A percentile compares a stretch with the other conserved stretches of the same genome.
Evolutionary conservation across 73 alveolate species (phyloP).

Genomic region (Uronychia setigera): DNA sequence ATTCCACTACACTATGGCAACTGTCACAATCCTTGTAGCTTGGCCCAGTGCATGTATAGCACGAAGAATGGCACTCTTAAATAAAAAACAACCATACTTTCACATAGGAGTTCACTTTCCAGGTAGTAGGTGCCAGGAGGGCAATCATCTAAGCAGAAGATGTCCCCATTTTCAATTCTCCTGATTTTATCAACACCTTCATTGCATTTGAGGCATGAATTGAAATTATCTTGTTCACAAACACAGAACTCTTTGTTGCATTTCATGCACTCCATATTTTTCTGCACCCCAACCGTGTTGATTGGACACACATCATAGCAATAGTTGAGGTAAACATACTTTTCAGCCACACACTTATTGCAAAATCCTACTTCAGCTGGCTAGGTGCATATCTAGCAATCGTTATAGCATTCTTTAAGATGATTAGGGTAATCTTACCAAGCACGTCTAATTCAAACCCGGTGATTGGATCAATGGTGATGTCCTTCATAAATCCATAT

Average conservation of each 20-base stretch:
- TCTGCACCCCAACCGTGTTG: background rate
- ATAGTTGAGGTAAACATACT: background rate
- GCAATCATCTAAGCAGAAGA: background rate
- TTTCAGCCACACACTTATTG: background rate
- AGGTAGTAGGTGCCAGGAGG: background rate
- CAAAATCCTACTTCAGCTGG: background rate
- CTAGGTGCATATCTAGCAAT: background rate
- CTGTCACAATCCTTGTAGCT: background rate
- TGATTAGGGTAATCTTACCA: background rate
- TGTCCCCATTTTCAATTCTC: background rate
- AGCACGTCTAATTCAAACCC: background rate
- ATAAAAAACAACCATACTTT: background rate
- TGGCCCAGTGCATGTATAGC: background rate
- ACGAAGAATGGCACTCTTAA: background rate
- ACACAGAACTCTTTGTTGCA: background rate
- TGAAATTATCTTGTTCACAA: background rate
- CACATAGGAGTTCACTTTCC: background rate
- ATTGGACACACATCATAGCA: background rate
- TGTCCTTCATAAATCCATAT: background rate
- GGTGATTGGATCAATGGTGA: background rate
- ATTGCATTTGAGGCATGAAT: background rate
- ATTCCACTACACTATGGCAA: background rate
- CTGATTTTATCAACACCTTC: background rate
- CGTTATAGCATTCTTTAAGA: background rate
- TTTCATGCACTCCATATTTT: background rate